phyloP scores from a whole-genome alignment of 2,329 filamentous ascomycete species.

The Didymella pomorum region DNA sequence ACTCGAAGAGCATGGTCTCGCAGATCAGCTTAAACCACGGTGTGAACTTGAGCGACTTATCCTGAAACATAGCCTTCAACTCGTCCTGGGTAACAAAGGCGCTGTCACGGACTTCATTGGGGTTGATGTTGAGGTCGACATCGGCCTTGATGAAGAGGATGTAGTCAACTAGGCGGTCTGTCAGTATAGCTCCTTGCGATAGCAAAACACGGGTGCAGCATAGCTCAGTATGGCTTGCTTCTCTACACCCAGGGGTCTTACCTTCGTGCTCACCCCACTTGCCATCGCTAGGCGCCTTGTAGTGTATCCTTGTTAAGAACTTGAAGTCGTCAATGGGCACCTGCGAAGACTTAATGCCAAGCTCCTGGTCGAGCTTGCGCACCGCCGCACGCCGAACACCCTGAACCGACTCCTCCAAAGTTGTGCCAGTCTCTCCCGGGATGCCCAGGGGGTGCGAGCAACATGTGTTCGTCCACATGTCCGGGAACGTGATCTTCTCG shows the following conservation, averaged over 20 bases:
- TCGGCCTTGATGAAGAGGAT: slow-evolving; percentile 94
- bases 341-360: slow-evolving; percentile 88
- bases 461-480: slow-evolving; percentile 99
- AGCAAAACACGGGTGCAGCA: slow-evolving; percentile 22
- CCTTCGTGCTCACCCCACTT: slow-evolving; percentile 99
- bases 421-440: slow-evolving; percentile 86
- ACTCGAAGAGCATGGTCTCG: slow-evolving; percentile 95
- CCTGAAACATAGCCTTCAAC: slow-evolving; percentile 84
- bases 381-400: slow-evolving; percentile 93
- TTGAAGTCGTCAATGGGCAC: slow-evolving; percentile 91
- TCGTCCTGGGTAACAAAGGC: slow-evolving; percentile 84
- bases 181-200: slow-evolving; percentile 29
- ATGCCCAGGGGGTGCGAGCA: slow-evolving; percentile 96
- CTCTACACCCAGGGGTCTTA: slow-evolving; percentile 57
- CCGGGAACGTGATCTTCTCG: slow-evolving; percentile 99
- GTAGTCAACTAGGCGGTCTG: slow-evolving; percentile 77
- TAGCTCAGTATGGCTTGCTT: not conserved
- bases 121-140: slow-evolving; percentile 81
- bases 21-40: slow-evolving; percentile 99
- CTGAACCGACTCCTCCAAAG: slow-evolving; percentile 78
- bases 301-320: slow-evolving; percentile 96
- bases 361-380: slow-evolving; percentile 91
- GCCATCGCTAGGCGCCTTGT: slow-evolving; percentile 94
- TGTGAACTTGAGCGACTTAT: slow-evolving; percentile 84
- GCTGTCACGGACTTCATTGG: slow-evolving; percentile 87